Evolutionary conservation across 345 rosid genomes (phyloP).

Genomic region (Passiflora organensis): DNA sequence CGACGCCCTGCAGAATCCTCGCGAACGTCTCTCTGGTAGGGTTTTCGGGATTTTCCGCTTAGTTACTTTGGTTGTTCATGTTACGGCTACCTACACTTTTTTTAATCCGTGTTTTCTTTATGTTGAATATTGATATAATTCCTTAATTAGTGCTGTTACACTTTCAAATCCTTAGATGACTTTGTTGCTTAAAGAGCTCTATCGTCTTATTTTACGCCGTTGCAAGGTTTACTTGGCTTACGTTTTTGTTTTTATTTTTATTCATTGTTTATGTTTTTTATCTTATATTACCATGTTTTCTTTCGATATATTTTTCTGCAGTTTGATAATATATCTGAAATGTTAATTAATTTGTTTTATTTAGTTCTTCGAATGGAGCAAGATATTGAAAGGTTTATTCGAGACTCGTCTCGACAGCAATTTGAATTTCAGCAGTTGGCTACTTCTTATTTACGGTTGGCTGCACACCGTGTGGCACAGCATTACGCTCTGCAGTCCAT

Average conservation of each 20-base stretch:
- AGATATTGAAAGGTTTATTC: constrained; percentile 64
- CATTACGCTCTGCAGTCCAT: constrained; percentile 75
- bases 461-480: constrained; percentile 86
- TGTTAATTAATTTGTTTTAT: constrained; percentile 1
- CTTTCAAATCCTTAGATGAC: too few species aligned
- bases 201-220: too few species aligned
- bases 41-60: too few species aligned
- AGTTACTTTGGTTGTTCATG: too few species aligned
- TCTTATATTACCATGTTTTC: background rate
- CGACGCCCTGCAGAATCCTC: constrained; percentile 71
- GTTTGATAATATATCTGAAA: background rate
- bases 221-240: too few species aligned
- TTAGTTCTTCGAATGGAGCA: constrained; percentile 81
- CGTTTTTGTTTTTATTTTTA: too few species aligned
- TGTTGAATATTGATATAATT: too few species aligned
- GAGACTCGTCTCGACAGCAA: constrained; percentile 56
- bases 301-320: background rate
- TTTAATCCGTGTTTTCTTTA: too few species aligned
- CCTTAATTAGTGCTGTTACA: too few species aligned
- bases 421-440: constrained; percentile 76
- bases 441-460: constrained; percentile 69
- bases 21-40: constrained; percentile 73
- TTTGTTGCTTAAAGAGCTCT: too few species aligned
- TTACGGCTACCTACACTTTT: too few species aligned
- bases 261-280: too few species aligned